Percentiles rank a stretch among this genome's conserved stretches.
Evolutionary conservation across 331 rosid species (phyloP).

Genomic region (Pyracantha coccinea): DNA sequence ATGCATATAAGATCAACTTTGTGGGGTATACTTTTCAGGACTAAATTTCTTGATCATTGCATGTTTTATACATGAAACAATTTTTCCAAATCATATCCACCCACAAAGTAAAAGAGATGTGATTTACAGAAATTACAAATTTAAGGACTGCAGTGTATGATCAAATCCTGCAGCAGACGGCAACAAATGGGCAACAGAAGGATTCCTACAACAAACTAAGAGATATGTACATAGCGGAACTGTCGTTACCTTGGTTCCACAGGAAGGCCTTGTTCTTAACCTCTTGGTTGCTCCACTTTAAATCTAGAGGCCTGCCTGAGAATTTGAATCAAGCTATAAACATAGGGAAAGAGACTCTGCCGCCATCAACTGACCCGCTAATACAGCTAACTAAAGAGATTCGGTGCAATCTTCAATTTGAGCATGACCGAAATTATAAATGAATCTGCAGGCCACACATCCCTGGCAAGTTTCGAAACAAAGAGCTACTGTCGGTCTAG

Average conservation of each 20-base stretch:
- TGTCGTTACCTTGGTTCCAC: conserved; percentile 6
- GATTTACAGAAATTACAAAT: conserved; percentile 30
- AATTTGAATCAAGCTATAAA: conserved; percentile 10
- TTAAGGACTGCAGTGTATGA: neutral
- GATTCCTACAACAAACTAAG: conserved; percentile 9
- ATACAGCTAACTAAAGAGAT: neutral
- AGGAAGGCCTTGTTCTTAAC: conserved; percentile 13
- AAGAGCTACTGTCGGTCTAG: neutral
- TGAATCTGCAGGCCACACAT: conserved; percentile 27
- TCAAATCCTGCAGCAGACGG: conserved; percentile 11
- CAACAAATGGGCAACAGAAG: neutral
- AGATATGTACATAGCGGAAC: conserved; percentile 28
- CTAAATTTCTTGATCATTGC: neutral
- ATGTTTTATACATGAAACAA: neutral
- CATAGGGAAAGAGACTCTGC: neutral
- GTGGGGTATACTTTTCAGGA: neutral
- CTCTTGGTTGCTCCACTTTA: neutral
- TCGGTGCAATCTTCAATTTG: conserved; percentile 23
- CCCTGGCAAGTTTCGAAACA: neutral
- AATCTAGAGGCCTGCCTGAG: conserved; percentile 19
- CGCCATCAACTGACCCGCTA: neutral
- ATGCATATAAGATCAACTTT: neutral
- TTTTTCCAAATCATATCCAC: neutral
- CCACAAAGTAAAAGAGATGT: neutral
- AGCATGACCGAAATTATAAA: conserved; percentile 9